Evolutionary conservation across 192 early-diverging fungal species (phyloP).

Genomic region (Umbelopsis vinacea): DNA sequence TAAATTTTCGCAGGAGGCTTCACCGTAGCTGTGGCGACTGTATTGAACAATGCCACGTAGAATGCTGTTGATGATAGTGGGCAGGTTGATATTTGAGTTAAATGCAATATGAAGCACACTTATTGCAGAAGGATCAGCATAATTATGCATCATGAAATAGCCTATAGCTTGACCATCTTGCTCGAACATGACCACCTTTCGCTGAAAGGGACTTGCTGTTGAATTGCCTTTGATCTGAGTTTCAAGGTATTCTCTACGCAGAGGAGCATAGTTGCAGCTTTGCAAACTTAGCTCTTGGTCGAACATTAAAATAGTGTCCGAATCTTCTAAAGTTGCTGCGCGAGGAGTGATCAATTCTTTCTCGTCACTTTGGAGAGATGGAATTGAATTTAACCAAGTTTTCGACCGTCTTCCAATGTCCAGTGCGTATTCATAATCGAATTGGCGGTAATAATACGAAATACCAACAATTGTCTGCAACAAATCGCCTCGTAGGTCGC

Average conservation of each 20-base stretch:
- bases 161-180: not conserved
- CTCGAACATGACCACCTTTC: not conserved
- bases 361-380: not conserved
- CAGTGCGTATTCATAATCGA: constrained; percentile 41
- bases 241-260: not conserved
- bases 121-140: not conserved
- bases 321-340: not conserved
- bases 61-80: not conserved
- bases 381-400: not conserved
- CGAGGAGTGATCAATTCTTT: not conserved
- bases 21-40: not conserved
- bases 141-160: not conserved
- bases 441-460: constrained; percentile 38
- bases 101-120: not conserved
- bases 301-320: not conserved
- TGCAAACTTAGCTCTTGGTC: not conserved
- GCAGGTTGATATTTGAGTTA: not conserved
- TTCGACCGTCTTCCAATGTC: not conserved
- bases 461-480: constrained; percentile 40
- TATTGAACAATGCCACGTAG: not conserved
- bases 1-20: not conserved
- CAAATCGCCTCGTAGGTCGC: not conserved
- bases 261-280: not conserved
- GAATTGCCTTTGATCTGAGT: not conserved
- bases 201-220: not conserved